phyloP scores from a whole-genome alignment of 2,329 filamentous ascomycete species.

The Pseudogymnoascus sp. region DNA sequence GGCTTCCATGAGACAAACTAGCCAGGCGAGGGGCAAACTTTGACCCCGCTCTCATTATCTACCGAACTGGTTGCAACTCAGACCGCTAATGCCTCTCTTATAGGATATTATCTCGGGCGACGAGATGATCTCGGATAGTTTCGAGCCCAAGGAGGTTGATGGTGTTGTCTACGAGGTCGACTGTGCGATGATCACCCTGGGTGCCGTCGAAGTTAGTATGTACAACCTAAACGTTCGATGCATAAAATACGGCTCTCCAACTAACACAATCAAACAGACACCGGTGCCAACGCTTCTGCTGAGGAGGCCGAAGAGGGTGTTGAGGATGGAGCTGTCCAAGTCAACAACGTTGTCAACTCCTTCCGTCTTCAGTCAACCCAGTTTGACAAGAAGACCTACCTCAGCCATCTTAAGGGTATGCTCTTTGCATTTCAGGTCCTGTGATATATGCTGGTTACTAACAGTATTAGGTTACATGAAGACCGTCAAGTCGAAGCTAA shows the following conservation, averaged over 20 bases:
- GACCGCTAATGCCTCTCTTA: constrained; percentile 9
- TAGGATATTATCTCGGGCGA: constrained; percentile 85
- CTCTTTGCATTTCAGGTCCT: constrained; percentile 6
- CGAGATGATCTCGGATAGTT: constrained; percentile 96
- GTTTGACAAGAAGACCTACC: constrained; percentile 85
- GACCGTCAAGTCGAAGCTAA: constrained; percentile 65
- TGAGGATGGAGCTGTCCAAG: constrained; percentile 62
- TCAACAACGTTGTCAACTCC: constrained; percentile 89
- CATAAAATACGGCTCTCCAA: not conserved
- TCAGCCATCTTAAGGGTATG: constrained; percentile 76
- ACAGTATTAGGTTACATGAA: constrained; percentile 74
- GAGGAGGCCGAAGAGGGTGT: constrained; percentile 73
- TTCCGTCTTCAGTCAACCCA: constrained; percentile 76
- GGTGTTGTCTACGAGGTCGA: constrained; percentile 81
- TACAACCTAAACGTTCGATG: constrained; percentile 11
- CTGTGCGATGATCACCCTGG: constrained; percentile 81
- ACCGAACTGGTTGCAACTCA: constrained; percentile 6
- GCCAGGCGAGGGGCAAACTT: constrained; percentile 2
- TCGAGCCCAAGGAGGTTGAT: constrained; percentile 72
- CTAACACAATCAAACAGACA: constrained; percentile 46
- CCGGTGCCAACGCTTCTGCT: constrained; percentile 92
- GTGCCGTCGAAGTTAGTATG: constrained; percentile 61
- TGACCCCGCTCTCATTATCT: constrained; percentile 15
- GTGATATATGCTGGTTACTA: constrained; percentile 14
- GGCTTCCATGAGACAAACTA: not conserved